phyloP scores from a whole-genome alignment of 768 basidiomycete genomes.

The Tricholoma saponaceum region DNA sequence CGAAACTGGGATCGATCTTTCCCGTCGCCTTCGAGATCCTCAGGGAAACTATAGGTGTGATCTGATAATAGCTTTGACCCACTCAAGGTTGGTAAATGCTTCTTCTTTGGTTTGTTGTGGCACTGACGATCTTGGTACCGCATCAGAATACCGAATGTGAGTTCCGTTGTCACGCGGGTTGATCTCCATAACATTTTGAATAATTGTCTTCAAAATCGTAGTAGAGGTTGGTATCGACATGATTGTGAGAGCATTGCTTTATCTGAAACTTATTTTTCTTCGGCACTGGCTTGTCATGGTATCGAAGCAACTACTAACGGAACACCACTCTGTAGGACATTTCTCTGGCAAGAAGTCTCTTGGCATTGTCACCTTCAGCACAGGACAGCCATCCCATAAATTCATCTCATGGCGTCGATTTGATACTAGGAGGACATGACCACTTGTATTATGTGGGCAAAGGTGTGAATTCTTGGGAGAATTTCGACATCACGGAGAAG shows the following conservation, averaged over 20 bases:
- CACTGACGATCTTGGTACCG: neutral
- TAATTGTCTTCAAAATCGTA: too few species aligned
- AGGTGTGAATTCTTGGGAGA: slow-evolving; percentile 65
- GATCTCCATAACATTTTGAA: too few species aligned
- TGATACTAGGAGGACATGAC: slow-evolving; percentile 87
- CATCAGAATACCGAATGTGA: slow-evolving; percentile 46
- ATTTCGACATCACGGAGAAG: slow-evolving; percentile 46
- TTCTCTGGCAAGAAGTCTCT: slow-evolving; percentile 58
- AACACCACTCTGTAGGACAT: slow-evolving; percentile 50
- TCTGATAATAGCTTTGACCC: slow-evolving; percentile 81
- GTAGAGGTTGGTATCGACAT: too few species aligned
- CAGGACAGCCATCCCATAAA: slow-evolving; percentile 41
- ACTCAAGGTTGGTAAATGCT: slow-evolving; percentile 54
- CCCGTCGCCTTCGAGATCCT: slow-evolving; percentile 67
- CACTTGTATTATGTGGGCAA: slow-evolving; percentile 75
- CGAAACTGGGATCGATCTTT: slow-evolving; percentile 68
- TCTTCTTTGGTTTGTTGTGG: neutral
- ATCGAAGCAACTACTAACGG: too few species aligned
- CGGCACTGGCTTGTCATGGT: too few species aligned
- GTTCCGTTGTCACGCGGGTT: slow-evolving; percentile 3
- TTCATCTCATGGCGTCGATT: slow-evolving; percentile 70
- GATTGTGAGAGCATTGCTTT: too few species aligned
- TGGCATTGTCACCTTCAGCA: slow-evolving; percentile 53
- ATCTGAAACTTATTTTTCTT: too few species aligned
- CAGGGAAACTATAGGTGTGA: slow-evolving; percentile 69